phyloP scores from a whole-genome alignment of 176 grass and related monocot genomes.

The Ananas comosus region DNA sequence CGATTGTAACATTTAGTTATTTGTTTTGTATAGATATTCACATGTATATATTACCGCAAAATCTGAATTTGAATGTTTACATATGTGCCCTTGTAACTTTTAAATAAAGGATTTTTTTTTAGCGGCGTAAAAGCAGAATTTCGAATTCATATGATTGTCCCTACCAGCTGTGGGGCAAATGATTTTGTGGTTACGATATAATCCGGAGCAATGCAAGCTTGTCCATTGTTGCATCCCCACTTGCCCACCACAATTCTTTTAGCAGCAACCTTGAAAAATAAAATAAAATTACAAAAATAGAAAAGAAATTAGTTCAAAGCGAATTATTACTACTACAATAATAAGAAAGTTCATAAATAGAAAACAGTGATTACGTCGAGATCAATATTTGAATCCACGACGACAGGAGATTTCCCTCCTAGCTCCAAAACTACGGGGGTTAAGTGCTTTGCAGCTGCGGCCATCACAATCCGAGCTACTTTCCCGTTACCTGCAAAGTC shows the following conservation, averaged over 20 bases:
- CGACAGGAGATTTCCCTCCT: conserved; percentile 84
- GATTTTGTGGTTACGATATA: conserved; percentile 88
- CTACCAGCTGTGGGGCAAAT: conserved; percentile 78
- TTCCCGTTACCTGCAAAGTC: conserved; percentile 46
- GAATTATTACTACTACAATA: background rate
- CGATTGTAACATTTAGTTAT: background rate
- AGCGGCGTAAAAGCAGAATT: too few species aligned
- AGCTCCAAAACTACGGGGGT: conserved; percentile 83
- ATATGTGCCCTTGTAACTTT: too few species aligned
- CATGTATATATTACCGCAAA: too few species aligned
- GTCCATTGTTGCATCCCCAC: conserved; percentile 91
- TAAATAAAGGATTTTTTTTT: too few species aligned
- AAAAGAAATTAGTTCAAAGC: background rate
- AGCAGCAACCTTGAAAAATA: conserved; percentile 36
- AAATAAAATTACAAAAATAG: conserved; percentile 23
- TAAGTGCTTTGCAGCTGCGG: conserved; percentile 74
- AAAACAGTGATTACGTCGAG: conserved; percentile 45
- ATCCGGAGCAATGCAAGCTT: conserved; percentile 93
- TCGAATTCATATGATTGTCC: background rate
- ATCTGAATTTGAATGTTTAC: too few species aligned
- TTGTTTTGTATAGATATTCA: too few species aligned
- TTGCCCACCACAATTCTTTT: conserved; percentile 84
- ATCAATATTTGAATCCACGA: conserved; percentile 69
- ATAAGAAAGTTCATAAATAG: background rate
- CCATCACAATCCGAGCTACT: conserved; percentile 64